phyloP scores from a whole-genome alignment of 805 yeast genomes.

The Zygoascus bituminiphila region DNA sequence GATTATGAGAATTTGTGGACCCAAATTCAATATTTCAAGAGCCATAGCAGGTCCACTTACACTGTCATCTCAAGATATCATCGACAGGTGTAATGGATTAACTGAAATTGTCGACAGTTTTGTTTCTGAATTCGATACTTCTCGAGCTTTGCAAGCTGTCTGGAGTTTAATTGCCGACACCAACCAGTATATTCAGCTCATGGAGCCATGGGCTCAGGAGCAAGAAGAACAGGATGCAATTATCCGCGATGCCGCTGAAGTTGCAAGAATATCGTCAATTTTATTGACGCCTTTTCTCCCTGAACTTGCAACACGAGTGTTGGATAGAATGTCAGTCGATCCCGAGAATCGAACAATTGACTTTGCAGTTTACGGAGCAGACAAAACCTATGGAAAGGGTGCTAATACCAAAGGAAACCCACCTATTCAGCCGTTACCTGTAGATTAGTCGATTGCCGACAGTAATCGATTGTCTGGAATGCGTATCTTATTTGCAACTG shows the following conservation, averaged over 20 bases:
- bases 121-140: conserved; percentile 42
- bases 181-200: conserved; percentile 57
- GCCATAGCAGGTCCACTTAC: conserved; percentile 25
- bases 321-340: conserved; percentile 57
- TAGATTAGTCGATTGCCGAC: neutral
- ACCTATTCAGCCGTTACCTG: conserved; percentile 33
- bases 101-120: conserved; percentile 35
- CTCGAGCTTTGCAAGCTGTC: conserved; percentile 47
- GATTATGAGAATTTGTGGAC: conserved; percentile 63
- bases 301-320: conserved; percentile 41
- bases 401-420: conserved; percentile 45
- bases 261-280: conserved; percentile 57
- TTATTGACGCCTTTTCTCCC: conserved; percentile 71
- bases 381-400: conserved; percentile 49
- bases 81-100: conserved; percentile 29
- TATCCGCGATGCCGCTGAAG: conserved; percentile 61
- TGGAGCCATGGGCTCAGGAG: conserved; percentile 67
- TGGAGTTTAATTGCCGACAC: conserved; percentile 54
- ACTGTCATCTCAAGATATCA: conserved; percentile 1
- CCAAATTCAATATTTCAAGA: conserved; percentile 49
- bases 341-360: conserved; percentile 34
- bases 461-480: too few relatives aligned
- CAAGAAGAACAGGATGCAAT: conserved; percentile 41
- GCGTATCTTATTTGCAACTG: conserved; percentile 11
- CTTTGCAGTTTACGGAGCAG: conserved; percentile 48